phyloP scores from a whole-genome alignment of 2,329 filamentous ascomycete species.

The Fusarium sp. region DNA sequence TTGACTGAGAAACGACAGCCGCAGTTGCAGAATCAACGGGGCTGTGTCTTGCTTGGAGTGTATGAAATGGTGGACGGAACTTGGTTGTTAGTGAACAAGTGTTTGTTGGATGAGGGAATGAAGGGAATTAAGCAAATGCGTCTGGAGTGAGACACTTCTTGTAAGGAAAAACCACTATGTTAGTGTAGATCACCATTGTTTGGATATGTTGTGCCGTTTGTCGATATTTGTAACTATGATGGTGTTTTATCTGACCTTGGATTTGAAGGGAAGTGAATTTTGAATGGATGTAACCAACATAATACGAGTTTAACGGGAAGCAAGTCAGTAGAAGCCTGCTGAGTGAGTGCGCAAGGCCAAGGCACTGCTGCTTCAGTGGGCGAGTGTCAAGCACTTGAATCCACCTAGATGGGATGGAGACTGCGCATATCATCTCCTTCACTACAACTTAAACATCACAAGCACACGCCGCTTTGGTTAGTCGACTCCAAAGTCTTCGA shows the following conservation, averaged over 20 bases:
- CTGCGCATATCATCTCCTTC: conserved; percentile 1
- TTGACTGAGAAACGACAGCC: neutral
- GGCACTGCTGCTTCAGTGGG: conserved; percentile 12
- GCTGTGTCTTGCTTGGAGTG: neutral
- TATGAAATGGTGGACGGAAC: neutral
- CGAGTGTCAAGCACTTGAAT: neutral
- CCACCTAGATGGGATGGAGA: neutral
- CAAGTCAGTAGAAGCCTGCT: neutral
- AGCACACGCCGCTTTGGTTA: neutral
- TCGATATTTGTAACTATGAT: no score
- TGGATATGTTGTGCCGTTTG: neutral
- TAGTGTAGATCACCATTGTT: neutral
- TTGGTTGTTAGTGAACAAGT: neutral
- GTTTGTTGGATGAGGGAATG: neutral
- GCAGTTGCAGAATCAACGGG: neutral
- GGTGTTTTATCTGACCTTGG: no score
- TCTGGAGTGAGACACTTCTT: neutral
- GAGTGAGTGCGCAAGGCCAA: neutral
- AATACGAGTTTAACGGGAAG: neutral
- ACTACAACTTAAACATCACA: conserved; percentile 8
- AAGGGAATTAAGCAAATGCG: neutral
- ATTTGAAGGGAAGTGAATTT: no score
- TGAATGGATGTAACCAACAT: no score
- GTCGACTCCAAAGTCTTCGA: neutral
- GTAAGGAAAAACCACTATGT: neutral